phyloP scores from a whole-genome alignment of 306 rosid species.

The Gynostemma pentaphyllum region DNA sequence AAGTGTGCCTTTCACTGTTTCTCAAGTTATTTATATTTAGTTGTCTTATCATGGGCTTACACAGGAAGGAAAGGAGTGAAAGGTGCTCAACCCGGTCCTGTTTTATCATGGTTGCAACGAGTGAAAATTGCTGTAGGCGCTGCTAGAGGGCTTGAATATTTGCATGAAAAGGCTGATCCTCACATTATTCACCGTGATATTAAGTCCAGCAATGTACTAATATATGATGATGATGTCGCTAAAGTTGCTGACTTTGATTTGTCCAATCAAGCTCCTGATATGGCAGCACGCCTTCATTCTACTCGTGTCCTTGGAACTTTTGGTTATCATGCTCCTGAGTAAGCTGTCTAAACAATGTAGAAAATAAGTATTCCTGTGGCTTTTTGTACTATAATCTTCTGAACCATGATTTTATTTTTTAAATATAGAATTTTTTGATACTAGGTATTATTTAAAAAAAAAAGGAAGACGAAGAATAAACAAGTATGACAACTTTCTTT shows the following conservation, averaged over 20 bases:
- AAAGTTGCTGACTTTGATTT: constrained; percentile 14
- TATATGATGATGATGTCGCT: constrained; percentile 15
- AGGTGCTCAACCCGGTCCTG: constrained; percentile 16
- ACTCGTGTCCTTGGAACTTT: constrained; percentile 17
- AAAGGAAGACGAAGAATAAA: no score
- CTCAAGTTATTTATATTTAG: background rate
- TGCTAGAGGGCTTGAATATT: constrained; percentile 13
- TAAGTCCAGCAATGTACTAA: constrained; percentile 13
- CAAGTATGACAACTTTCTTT: no score
- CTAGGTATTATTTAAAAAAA: background rate
- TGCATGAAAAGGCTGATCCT: constrained; percentile 13
- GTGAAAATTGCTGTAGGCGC: constrained; percentile 17
- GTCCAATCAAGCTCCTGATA: constrained; percentile 19
- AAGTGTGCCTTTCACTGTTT: background rate
- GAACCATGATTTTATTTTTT: background rate
- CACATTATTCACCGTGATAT: constrained; percentile 14
- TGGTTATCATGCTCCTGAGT: constrained; percentile 18
- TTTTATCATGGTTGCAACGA: constrained; percentile 13
- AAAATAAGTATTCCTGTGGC: background rate
- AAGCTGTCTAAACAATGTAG: background rate
- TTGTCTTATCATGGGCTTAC: background rate
- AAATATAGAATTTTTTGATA: background rate
- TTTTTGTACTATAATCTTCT: background rate
- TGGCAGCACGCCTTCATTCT: constrained; percentile 16
- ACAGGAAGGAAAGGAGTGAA: constrained; percentile 16